These are phyloP conservation scores for Comarum palustre DNA, from an alignment of 306 rosid species.

Conservation along the genomic window DNA sequence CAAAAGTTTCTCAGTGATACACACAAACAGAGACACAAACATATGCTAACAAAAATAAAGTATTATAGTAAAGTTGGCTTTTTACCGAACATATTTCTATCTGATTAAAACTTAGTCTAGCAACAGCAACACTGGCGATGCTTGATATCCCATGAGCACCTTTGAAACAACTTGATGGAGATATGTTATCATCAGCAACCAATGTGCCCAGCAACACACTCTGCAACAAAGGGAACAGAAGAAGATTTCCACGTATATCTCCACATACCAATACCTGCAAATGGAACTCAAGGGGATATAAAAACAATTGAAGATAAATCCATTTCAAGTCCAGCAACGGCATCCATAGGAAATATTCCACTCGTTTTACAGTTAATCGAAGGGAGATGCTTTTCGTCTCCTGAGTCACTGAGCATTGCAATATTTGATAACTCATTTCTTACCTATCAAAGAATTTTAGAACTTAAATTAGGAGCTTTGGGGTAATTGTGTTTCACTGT, in stretches of 20 bases:
- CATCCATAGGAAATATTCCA: neutral
- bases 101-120: constrained; percentile 41
- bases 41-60: constrained; percentile 17
- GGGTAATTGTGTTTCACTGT: neutral
- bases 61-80: neutral
- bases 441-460: neutral
- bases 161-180: constrained; percentile 62
- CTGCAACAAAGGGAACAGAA: constrained; percentile 66
- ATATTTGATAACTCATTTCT: neutral
- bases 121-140: constrained; percentile 62
- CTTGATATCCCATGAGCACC: constrained; percentile 97
- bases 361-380: neutral
- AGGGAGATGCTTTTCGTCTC: neutral
- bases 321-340: neutral
- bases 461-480: neutral
- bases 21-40: neutral
- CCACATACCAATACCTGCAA: constrained; percentile 85
- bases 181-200: constrained; percentile 38
- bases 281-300: neutral
- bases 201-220: constrained; percentile 35
- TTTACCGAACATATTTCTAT: constrained; percentile 72
- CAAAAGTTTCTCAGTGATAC: neutral
- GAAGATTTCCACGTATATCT: constrained; percentile 87
- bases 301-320: neutral
- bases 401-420: neutral